Evolutionary conservation across 192 early-diverging fungal species (phyloP), one percentile per base, ranked within the genome.

Genomic region (Backusella tarrabulga): DNA sequence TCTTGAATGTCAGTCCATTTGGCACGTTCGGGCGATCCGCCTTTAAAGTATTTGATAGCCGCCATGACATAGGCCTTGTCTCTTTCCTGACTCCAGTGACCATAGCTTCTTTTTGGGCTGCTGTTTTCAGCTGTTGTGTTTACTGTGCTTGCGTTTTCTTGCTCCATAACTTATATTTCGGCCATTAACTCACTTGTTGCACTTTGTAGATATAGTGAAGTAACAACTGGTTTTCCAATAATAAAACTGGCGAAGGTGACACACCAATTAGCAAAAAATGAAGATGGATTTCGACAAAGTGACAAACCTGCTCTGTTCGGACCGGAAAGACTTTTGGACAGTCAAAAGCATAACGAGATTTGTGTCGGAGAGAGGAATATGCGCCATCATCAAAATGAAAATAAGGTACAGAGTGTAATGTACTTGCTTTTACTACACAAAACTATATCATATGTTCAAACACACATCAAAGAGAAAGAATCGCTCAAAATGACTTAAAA

Each of bases 1-100:
- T 63, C 56, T 63, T 63, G 56, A 63, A 63, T 63, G 56, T 63
- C 56, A 29, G 56, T 63, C 56, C 56, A 63, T 63, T 63, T 63
- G 26, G 56, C 56, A 29, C 29, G 23, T 29, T 63, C 56, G 26
- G 56, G 56, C 12, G 56, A 63, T 3, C 21, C 26, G 12, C 56
- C 56, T 63, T 29, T 63, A 14, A 63, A 63, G 56, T 63, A 63
- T 29, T 29, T 63, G 26, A 63, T 63, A 3, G 56, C 23, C 29
- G 56, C 56, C 9, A 14, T 15, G 23, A 63, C 23, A 63, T 63
- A 63, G 12, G 56, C 56, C 12, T 14, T 63, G 56, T 63, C 56
- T 63, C 56, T 63, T 29, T 63, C 56, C 29, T 63, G 56, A 29
- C 56, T 63, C 56, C 56, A 63, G 23, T 63, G 56, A 3, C 56